Conservation (phyloP, 2,329 filamentous ascomycete genomes). For the Chaetoscypha palmicola region DNA sequence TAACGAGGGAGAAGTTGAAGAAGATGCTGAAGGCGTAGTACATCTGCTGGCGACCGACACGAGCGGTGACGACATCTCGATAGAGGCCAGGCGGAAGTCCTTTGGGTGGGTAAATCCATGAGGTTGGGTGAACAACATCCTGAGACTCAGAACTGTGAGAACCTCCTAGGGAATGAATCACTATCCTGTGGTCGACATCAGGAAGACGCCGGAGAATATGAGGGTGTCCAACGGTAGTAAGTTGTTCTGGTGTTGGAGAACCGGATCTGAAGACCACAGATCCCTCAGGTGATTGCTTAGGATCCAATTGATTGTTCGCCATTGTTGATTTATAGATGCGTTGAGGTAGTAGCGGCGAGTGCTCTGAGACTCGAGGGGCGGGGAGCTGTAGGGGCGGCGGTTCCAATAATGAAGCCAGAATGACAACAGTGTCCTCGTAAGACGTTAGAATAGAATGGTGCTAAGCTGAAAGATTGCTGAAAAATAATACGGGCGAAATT, state of each 20-base stretch:
- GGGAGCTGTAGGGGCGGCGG: too few relatives aligned
- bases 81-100: constrained; percentile 21
- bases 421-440: too few relatives aligned
- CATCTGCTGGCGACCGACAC: constrained; percentile 10
- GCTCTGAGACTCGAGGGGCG: background rate
- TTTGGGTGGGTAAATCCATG: constrained; percentile 15
- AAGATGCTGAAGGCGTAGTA: constrained; percentile 18
- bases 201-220: constrained; percentile 7
- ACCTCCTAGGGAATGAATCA: constrained; percentile 9
- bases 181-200: constrained; percentile 4
- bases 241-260: constrained; percentile 4
- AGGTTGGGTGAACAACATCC: constrained; percentile 8
- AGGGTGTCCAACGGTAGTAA: constrained; percentile 1
- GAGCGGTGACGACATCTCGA: constrained; percentile 14
- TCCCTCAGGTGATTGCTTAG: background rate
- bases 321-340: background rate
- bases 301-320: background rate
- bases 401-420: too few relatives aligned
- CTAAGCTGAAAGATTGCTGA: background rate
- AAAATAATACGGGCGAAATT: background rate
- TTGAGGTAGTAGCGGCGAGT: background rate
- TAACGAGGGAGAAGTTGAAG: constrained; percentile 18
- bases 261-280: constrained; percentile 3
- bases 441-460: too few relatives aligned
- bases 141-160: constrained; percentile 5